Evolutionary conservation across 345 rosid species (phyloP).

Genomic region (Eucalyptus cloeziana): DNA sequence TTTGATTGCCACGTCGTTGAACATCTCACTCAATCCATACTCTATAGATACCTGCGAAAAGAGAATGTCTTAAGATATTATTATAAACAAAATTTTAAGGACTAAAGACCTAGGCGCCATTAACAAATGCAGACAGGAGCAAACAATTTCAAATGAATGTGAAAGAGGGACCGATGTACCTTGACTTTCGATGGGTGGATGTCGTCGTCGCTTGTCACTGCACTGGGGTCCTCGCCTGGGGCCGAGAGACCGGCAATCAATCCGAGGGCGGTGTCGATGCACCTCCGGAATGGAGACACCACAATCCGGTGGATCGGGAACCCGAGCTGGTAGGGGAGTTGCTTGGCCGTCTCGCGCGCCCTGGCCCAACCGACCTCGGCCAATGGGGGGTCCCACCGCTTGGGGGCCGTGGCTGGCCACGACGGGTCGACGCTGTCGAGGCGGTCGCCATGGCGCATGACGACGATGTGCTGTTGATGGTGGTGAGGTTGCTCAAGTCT

Average conservation of each 20-base stretch:
- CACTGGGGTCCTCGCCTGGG: slow-evolving; percentile 11
- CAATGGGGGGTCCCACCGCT: slow-evolving; percentile 84
- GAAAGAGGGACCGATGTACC: slow-evolving; percentile 18
- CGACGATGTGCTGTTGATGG: slow-evolving; percentile 48
- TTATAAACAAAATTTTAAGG: not conserved
- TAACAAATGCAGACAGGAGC: not conserved
- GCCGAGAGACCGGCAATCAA: slow-evolving; percentile 51
- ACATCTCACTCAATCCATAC: slow-evolving; percentile 72
- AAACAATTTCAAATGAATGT: not conserved
- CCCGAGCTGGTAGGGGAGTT: slow-evolving; percentile 27
- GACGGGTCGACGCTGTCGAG: slow-evolving; percentile 47
- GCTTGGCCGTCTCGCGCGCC: slow-evolving; percentile 34
- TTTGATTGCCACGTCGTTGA: slow-evolving; percentile 51
- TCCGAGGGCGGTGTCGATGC: slow-evolving; percentile 67
- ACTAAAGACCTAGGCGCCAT: not conserved
- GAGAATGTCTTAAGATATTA: not conserved
- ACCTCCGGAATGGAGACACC: slow-evolving; percentile 84
- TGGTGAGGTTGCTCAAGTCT: not conserved
- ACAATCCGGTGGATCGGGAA: slow-evolving; percentile 71
- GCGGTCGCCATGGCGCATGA: slow-evolving; percentile 93
- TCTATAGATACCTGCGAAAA: slow-evolving; percentile 53
- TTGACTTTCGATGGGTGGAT: slow-evolving; percentile 46
- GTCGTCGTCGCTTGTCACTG: slow-evolving; percentile 5
- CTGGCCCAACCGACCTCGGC: slow-evolving; percentile 29
- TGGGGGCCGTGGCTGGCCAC: slow-evolving; percentile 45